Conservation (phyloP, 345 rosid genomes). For the Sonneratia alba region DNA sequence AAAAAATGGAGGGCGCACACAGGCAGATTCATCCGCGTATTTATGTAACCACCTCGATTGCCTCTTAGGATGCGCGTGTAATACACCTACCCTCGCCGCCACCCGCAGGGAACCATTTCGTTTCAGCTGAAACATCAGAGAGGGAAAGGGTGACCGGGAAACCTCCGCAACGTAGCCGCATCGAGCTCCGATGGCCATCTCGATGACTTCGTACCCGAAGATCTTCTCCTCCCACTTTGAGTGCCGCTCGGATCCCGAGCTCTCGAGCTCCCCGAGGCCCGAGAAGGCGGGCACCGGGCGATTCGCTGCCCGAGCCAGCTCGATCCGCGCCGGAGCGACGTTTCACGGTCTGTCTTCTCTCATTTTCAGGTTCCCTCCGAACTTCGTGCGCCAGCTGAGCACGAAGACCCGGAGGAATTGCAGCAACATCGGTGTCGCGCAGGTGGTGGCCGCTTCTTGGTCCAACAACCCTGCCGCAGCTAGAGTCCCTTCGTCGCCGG, state of each 20-base stretch:
- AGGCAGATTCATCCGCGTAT: not conserved
- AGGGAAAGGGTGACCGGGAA: not conserved
- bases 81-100: not conserved
- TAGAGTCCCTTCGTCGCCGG: conserved; percentile 41
- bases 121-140: not conserved
- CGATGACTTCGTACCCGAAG: conserved; percentile 2
- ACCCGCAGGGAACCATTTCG: not conserved
- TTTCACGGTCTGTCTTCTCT: conserved; percentile 50
- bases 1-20: not conserved
- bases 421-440: conserved; percentile 99
- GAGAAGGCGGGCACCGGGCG: conserved; percentile 13
- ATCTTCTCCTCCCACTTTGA: conserved; percentile 31
- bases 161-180: not conserved
- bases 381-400: conserved; percentile 95
- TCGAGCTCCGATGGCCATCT: conserved; percentile 14
- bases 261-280: conserved; percentile 16
- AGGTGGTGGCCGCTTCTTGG: conserved; percentile 97
- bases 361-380: conserved; percentile 85
- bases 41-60: not conserved
- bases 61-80: no score
- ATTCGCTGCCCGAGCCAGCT: conserved; percentile 19
- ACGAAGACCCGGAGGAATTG: conserved; percentile 93
- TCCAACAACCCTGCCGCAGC: conserved; percentile 44
- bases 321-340: conserved; percentile 11
- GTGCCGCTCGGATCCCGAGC: conserved; percentile 69